phyloP scores from a whole-genome alignment of 2,329 filamentous ascomycete genomes.

The Dactylellina sp. region DNA sequence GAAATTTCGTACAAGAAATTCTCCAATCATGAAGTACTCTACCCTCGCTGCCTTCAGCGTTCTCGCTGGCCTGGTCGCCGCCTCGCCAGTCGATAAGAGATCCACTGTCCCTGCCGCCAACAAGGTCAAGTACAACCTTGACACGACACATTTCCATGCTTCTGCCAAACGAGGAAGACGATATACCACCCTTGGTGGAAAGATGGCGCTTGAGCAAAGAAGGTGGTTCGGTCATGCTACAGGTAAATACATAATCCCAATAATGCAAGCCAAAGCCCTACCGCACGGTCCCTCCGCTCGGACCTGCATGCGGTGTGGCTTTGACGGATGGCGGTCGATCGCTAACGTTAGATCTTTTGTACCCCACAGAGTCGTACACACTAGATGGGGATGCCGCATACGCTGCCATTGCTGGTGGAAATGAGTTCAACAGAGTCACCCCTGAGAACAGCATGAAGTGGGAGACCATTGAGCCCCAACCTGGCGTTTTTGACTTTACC shows the following conservation, averaged over 20 bases:
- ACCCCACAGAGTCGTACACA: conserved; percentile 44
- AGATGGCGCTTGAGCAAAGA: conserved; percentile 44
- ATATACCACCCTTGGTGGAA: conserved; percentile 52
- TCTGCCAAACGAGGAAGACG: conserved; percentile 55
- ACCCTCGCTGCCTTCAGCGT: conserved; percentile 42
- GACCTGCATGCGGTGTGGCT: conserved; percentile 34
- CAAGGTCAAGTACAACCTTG: conserved; percentile 55
- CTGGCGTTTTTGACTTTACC: conserved; percentile 71
- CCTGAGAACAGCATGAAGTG: conserved; percentile 67
- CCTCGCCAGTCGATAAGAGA: conserved; percentile 48
- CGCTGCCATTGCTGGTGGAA: conserved; percentile 36
- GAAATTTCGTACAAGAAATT: conserved; percentile 9
- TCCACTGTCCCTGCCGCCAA: conserved; percentile 47
- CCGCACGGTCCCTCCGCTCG: conserved; percentile 41
- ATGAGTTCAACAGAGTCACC: conserved; percentile 56
- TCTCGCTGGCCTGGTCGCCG: conserved; percentile 45
- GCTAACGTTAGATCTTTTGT: conserved; percentile 25
- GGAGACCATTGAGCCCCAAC: conserved; percentile 72
- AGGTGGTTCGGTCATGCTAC: conserved; percentile 55
- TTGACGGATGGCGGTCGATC: conserved; percentile 17
- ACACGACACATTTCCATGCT: conserved; percentile 54
- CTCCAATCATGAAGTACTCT: conserved; percentile 53
- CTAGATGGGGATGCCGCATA: conserved; percentile 54
- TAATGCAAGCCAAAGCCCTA: conserved; percentile 8
- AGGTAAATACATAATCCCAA: conserved; percentile 29